Conservation (phyloP, 345 rosid genomes). For the Eucalyptus sideroxylon region DNA sequence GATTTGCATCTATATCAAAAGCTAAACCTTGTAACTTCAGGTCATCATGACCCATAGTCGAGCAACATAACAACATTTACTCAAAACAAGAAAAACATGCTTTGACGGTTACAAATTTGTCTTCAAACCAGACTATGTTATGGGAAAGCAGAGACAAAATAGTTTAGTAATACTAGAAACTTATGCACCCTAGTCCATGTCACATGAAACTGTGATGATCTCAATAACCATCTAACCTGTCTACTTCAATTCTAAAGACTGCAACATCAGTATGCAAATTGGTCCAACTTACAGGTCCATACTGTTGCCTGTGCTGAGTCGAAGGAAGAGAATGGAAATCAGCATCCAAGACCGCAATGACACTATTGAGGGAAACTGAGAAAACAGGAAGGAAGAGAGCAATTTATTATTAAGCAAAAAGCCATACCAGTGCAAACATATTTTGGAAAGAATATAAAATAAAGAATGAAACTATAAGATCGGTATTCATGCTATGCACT, state of each 20-base stretch:
- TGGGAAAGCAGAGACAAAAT: neutral
- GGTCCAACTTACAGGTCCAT: constrained; percentile 84
- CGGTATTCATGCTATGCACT: neutral
- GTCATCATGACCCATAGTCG: neutral
- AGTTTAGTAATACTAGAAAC: neutral
- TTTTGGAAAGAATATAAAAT: neutral
- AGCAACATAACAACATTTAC: neutral
- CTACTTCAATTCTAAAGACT: neutral
- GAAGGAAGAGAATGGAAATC: constrained; percentile 99
- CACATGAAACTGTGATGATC: neutral
- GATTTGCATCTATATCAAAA: neutral
- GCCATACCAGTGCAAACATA: neutral
- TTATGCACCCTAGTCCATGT: neutral
- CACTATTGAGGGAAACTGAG: constrained; percentile 90
- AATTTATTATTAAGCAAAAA: neutral
- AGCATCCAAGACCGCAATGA: constrained; percentile 97
- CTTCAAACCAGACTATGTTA: neutral
- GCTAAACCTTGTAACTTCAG: neutral
- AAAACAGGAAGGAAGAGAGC: constrained; percentile 7
- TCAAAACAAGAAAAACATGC: neutral
- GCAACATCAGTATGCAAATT: neutral
- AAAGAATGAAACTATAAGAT: neutral
- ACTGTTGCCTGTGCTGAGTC: constrained; percentile 83
- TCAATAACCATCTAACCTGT: neutral
- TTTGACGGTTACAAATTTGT: neutral